Base-by-base conservation (phyloP, 176 grass and related monocot species). In the Eragrostis curvula region DNA sequence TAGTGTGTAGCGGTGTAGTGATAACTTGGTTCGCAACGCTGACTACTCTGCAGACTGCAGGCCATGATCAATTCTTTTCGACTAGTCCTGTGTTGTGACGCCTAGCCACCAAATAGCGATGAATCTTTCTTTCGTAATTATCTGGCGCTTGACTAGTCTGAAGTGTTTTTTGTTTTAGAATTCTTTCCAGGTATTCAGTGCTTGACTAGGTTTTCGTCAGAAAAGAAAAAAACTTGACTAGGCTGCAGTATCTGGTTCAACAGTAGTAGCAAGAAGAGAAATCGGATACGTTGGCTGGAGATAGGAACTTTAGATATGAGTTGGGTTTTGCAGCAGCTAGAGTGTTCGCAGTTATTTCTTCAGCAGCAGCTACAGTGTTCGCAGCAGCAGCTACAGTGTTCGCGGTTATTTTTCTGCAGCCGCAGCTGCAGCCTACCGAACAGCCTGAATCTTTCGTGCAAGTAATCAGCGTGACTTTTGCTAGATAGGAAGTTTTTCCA, bases 371-470 rank as follows among this genome's bases (percentile, higher is more conserved):
- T n/a, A n/a, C n/a, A n/a, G n/a, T n/a, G n/a, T n/a, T n/a, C n/a
- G n/a, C n/a, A n/a, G n/a, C n/a, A n/a, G n/a, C n/a, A n/a, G n/a
- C n/a, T n/a, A n/a, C n/a, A n/a, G n/a, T n/a, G n/a, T n/a, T n/a
- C n/a, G n/a, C n/a, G n/a, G n/a, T n/a, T n/a, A n/a, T n/a, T n/a
- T n/a, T n/a, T n/a, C n/a, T n/a, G n/a, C n/a, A n/a, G n/a, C n/a
- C n/a, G n/a, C n/a, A n/a, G n/a, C n/a, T n/a, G n/a, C n/a, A n/a
- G n/a, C n/a, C n/a, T n/a, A n/a, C n/a, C n/a, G n/a, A n/a, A n/a
- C n/a, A n/a, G n/a, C n/a, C n/a, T n/a, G n/a, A 90, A 86, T 86
- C 48, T 78, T 73, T 29, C 24, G 41, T 36, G 74, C 49, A 71
- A 42, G 29, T 73, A 28, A 23, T 48, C 39, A 17, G 57, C 24